Evolutionary conservation across 495 filamentous ascomycete genomes (phyloP), one percentile per base, ranked within the genome.

Genomic region (Geopyxis carbonaria): DNA sequence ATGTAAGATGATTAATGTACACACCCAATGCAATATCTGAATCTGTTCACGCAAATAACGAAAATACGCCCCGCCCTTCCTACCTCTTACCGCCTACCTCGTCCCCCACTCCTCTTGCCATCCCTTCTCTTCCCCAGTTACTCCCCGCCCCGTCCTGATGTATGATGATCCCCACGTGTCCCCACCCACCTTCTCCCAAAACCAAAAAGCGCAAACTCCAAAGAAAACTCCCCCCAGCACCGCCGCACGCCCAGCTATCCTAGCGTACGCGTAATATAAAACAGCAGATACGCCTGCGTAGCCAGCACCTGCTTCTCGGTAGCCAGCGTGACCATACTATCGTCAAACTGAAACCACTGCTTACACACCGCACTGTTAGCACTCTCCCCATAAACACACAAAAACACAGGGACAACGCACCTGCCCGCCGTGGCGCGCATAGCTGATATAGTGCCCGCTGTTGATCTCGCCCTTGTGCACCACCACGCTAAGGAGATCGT

Each of bases 301-400:
- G 65, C 69, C 18, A 94, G 66, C 5, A 93, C 86, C 37, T 93
- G 76, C 5, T 73, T 69, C 48, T 84, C 80, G 13, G 64, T 66
- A 15, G 78, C 83, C 34, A 80, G 47, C 33, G 81, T 82, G 31
- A 94, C 85, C 53, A 78, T 78, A 53, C 82, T 82, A 57, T 94
- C 86, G 47, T 94, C 84, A 63, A 93, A 92, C 21, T 73, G 66
- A 54, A 86, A 84, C 86, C 86, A 94, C 71, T 87, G 41, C 14
- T 18, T 19, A 29, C 29, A 11, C 13, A 34, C 28, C 23, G 19
- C 23, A 36, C 21, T 13, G 6, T 15, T 3, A 25, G 19, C 7
- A 47, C 14, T 16, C 31, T 13, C 4, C 25, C 2, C n/a, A 34
- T 23, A 25, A 22, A 25, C 18, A 43, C 22, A 3, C 31, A n/a